phyloP scores from a whole-genome alignment of 768 basidiomycete species.

The Suillus discolor region DNA sequence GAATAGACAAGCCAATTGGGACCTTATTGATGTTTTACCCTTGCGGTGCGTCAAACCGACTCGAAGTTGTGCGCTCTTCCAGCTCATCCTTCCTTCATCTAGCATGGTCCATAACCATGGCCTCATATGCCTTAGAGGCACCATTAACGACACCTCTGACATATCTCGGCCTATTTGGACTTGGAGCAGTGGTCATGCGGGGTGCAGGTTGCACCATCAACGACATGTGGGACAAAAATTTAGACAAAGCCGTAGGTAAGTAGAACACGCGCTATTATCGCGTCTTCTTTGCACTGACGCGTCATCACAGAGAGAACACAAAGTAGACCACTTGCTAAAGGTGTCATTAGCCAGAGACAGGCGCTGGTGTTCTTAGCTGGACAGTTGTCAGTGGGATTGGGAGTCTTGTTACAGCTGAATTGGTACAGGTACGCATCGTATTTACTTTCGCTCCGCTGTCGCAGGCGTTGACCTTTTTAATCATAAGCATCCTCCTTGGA shows the following conservation, averaged over 20 bases:
- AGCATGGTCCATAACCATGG: constrained; percentile 99
- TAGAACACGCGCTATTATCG: neutral
- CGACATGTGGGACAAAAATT: constrained; percentile 95
- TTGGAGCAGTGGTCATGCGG: constrained; percentile 93
- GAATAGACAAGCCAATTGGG: constrained; percentile 97
- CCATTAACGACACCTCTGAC: constrained; percentile 70
- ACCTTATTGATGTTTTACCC: constrained; percentile 91
- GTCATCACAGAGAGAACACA: constrained; percentile 72
- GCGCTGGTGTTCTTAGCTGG: constrained; percentile 81
- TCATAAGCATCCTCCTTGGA: constrained; percentile 80
- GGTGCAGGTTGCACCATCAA: constrained; percentile 99
- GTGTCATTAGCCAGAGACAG: constrained; percentile 74
- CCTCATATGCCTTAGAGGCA: constrained; percentile 74
- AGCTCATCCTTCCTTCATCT: neutral
- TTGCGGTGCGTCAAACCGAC: constrained; percentile 64
- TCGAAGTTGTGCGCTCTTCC: neutral
- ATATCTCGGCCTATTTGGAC: constrained; percentile 82
- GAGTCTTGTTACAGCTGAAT: constrained; percentile 87
- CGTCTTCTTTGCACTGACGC: constrained; percentile 2
- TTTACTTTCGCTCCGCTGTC: neutral
- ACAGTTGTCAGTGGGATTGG: constrained; percentile 83
- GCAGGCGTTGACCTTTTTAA: constrained; percentile 3
- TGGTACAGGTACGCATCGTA: constrained; percentile 77
- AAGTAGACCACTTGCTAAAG: constrained; percentile 82
- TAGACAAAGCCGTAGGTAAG: constrained; percentile 90